Conservation (phyloP, 2,329 filamentous ascomycete species). For the Helotiales sp. region DNA sequence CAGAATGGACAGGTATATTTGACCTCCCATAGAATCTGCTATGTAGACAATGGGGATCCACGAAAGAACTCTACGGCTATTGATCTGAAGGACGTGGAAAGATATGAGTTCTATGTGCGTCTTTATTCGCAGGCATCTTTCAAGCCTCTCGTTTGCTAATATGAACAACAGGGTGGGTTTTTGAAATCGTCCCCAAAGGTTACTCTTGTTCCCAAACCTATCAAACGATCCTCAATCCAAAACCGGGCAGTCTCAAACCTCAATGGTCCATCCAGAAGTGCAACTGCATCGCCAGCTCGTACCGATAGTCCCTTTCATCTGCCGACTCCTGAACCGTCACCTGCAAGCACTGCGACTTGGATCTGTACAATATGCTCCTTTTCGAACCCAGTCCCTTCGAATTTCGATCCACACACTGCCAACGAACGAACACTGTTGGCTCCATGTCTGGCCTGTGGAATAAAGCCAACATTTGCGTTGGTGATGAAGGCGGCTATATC, state of each 20-base stretch:
- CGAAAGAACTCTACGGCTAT: constrained; percentile 83
- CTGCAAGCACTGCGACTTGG: constrained; percentile 76
- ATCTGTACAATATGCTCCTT: constrained; percentile 96
- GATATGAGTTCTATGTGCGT: constrained; percentile 83
- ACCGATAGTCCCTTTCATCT: constrained; percentile 51
- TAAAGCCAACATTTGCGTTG: constrained; percentile 83
- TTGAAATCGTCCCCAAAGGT: constrained; percentile 95
- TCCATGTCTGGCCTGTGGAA: constrained; percentile 90
- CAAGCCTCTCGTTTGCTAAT: constrained; percentile 30
- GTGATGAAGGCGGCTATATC: constrained; percentile 86
- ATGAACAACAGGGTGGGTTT: constrained; percentile 72
- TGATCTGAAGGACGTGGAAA: constrained; percentile 88
- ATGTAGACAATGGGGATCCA: constrained; percentile 87
- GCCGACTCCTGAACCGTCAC: constrained; percentile 52
- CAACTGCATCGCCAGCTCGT: constrained; percentile 53
- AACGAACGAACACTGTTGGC: constrained; percentile 80
- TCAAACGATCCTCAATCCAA: constrained; percentile 67
- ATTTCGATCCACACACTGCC: constrained; percentile 86
- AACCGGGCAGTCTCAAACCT: constrained; percentile 56
- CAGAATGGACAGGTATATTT: constrained; percentile 97
- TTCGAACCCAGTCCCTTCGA: constrained; percentile 88
- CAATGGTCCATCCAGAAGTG: constrained; percentile 52
- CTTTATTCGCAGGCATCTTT: not conserved
- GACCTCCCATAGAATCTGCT: constrained; percentile 94
- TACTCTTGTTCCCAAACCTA: constrained; percentile 81